phyloP scores from a whole-genome alignment of 129 eudicot genomes.

The Flaveria sonorensis region DNA sequence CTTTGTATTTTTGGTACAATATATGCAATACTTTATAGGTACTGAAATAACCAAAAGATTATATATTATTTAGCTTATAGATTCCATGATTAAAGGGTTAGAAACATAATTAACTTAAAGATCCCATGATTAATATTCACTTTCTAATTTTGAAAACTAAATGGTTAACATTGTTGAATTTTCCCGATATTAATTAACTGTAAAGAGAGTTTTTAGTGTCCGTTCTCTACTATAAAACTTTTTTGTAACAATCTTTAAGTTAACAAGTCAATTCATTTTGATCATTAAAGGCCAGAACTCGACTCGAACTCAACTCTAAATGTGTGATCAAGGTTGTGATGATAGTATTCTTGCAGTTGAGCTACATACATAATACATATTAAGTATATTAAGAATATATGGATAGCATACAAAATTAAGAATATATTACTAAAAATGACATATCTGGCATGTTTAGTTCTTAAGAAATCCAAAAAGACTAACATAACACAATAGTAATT shows the following conservation, averaged over 20 bases:
- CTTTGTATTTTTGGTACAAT: constrained; percentile 70
- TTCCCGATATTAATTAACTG: background rate
- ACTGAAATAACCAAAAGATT: constrained; percentile 20
- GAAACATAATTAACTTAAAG: no score
- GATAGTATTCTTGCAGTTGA: no score
- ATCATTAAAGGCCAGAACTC: background rate
- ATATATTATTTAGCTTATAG: background rate
- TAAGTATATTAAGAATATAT: no score
- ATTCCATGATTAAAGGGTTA: background rate
- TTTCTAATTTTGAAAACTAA: background rate
- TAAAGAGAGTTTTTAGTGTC: background rate
- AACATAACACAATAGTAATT: no score
- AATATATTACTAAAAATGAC: no score
- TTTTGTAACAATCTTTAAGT: background rate
- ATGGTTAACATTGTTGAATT: background rate
- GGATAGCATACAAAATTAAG: no score
- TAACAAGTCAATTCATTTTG: constrained; percentile 9
- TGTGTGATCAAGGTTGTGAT: no score
- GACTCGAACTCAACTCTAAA: no score
- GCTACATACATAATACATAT: no score
- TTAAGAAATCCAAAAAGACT: no score
- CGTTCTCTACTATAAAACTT: background rate
- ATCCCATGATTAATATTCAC: background rate
- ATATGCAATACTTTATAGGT: constrained; percentile 80
- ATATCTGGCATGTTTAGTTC: no score